Percentiles rank a stretch among this genome's conserved stretches.
Conservation (phyloP, 2,329 filamentous ascomycete species). For the Fusarium luffae region DNA sequence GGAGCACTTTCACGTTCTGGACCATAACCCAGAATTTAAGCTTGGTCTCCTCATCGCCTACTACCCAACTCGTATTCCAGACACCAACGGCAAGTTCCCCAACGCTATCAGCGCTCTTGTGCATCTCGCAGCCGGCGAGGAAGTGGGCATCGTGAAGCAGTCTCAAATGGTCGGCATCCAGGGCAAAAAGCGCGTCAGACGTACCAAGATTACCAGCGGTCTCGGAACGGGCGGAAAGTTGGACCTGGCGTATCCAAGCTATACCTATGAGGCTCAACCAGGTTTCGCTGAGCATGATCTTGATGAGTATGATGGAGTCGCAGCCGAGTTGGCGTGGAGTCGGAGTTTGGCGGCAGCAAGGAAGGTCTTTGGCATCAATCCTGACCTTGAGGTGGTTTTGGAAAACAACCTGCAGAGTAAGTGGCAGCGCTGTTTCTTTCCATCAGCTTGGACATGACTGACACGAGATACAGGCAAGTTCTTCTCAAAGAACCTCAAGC, state of each 20-base stretch:
- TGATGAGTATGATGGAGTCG: slow-evolving; percentile 73
- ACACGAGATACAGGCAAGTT: slow-evolving; percentile 58
- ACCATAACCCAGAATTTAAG: slow-evolving; percentile 58
- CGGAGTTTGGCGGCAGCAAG: slow-evolving; percentile 69
- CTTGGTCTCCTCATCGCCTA: slow-evolving; percentile 58
- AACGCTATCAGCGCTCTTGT: slow-evolving; percentile 54
- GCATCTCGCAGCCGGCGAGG: slow-evolving; percentile 53
- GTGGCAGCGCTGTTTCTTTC: neutral
- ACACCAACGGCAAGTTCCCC: slow-evolving; percentile 56
- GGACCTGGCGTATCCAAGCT: slow-evolving; percentile 53
- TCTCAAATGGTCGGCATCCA: slow-evolving; percentile 59
- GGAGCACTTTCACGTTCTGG: slow-evolving; percentile 58
- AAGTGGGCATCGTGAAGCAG: slow-evolving; percentile 55
- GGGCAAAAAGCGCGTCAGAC: slow-evolving; percentile 54
- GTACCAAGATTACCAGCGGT: slow-evolving; percentile 51
- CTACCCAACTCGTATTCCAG: slow-evolving; percentile 58
- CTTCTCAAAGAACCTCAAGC: slow-evolving; percentile 64
- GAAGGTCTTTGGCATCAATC: slow-evolving; percentile 70
- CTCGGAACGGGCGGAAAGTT: slow-evolving; percentile 53
- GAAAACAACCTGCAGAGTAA: slow-evolving; percentile 73
- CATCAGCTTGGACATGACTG: neutral
- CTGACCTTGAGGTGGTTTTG: slow-evolving; percentile 72
- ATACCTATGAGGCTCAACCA: slow-evolving; percentile 60
- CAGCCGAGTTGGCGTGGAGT: slow-evolving; percentile 75
- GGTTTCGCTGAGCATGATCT: slow-evolving; percentile 79